These are phyloP conservation scores for Cyberlindnera lachancei DNA, from an alignment of 805 yeast species.

Conservation along the genomic window DNA sequence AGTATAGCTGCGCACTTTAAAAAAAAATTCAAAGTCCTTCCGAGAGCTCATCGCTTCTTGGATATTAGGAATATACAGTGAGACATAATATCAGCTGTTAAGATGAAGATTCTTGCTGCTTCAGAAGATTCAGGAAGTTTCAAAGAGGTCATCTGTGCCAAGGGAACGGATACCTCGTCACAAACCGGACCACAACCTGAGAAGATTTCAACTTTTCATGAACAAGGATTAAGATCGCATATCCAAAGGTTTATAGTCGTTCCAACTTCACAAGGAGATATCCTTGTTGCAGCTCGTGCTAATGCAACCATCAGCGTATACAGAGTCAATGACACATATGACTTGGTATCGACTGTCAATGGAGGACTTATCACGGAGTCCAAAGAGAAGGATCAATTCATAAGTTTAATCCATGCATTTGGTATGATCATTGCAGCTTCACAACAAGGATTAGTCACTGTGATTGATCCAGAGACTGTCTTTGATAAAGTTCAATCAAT, in stretches of 20 bases:
- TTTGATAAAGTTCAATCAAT: conserved; percentile 7
- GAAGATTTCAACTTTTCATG: conserved; percentile 37
- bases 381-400: conserved; percentile 28
- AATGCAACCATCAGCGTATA: conserved; percentile 37
- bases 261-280: conserved; percentile 23
- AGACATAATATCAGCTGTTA: neutral
- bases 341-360: conserved; percentile 12
- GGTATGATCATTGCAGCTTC: conserved; percentile 27
- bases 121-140: conserved; percentile 62
- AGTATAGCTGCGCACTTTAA: no score
- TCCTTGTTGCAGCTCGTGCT: conserved; percentile 38
- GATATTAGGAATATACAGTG: neutral
- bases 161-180: conserved; percentile 75
- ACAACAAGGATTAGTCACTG: conserved; percentile 28
- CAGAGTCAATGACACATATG: conserved; percentile 23
- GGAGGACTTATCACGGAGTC: conserved; percentile 8
- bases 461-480: conserved; percentile 19
- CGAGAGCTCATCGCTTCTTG: no score
- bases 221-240: conserved; percentile 31
- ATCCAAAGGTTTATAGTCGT: conserved; percentile 33
- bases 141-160: conserved; percentile 54
- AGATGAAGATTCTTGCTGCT: conserved; percentile 60
- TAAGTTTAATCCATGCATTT: conserved; percentile 26
- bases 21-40: no score
- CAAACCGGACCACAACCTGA: conserved; percentile 61